A percentile compares a stretch with the other conserved stretches of the same genome.
These are phyloP conservation scores for Schizophyllum amplum DNA, from an alignment of 1,284 basidiomycete species.

Conservation along the genomic window DNA sequence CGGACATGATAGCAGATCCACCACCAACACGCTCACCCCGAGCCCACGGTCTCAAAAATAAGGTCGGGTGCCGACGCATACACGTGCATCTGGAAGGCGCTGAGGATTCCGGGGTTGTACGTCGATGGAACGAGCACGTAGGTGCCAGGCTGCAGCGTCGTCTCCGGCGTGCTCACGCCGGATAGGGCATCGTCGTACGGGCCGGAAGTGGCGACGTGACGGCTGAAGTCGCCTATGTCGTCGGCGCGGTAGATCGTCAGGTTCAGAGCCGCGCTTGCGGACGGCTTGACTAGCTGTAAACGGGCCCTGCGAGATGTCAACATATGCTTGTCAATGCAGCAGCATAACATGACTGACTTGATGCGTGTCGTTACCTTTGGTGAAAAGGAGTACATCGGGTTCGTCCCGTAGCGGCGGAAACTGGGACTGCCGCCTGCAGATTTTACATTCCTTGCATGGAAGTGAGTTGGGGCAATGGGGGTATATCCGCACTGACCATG, in stretches of 20 bases:
- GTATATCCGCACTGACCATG: conserved; percentile 48
- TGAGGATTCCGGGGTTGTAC: conserved; percentile 50
- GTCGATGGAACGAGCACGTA: conserved; percentile 74
- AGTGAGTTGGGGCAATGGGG: not conserved
- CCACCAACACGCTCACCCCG: not conserved
- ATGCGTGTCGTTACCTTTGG: conserved; percentile 46
- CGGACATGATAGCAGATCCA: not conserved
- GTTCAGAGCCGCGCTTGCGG: no score
- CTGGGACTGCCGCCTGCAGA: conserved; percentile 63
- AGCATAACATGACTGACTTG: no score
- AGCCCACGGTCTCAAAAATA: no score
- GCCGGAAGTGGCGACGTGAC: conserved; percentile 62
- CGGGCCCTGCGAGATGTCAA: no score
- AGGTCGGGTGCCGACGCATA: no score
- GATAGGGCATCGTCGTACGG: conserved; percentile 67
- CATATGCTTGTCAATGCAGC: no score
- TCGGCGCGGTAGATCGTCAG: conserved; percentile 43
- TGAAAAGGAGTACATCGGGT: conserved; percentile 63
- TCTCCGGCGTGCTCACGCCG: conserved; percentile 57
- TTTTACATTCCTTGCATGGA: conserved; percentile 33
- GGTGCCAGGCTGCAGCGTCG: conserved; percentile 46
- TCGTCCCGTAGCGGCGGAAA: conserved; percentile 51
- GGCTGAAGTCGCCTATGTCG: conserved; percentile 23
- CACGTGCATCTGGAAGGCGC: conserved; percentile 50
- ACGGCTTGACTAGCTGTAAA: no score